phyloP scores from a whole-genome alignment of 768 basidiomycete genomes.

The Lactarius pseudohatsudake region DNA sequence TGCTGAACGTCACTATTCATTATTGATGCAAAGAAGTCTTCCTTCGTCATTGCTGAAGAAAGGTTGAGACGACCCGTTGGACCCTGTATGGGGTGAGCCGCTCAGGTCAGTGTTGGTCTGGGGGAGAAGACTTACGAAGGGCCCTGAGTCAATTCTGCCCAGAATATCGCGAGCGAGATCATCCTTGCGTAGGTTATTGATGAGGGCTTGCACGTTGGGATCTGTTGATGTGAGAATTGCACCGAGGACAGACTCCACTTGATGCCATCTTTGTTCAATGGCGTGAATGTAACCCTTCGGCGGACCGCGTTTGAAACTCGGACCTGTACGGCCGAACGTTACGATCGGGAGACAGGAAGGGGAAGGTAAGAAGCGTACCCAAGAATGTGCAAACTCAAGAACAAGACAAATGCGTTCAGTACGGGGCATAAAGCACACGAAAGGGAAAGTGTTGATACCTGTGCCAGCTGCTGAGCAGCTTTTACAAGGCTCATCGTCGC shows the following conservation, averaged over 20 bases:
- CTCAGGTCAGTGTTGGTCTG: constrained; percentile 10
- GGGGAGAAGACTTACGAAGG: constrained; percentile 51
- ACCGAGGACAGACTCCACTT: constrained; percentile 87
- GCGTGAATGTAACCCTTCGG: constrained; percentile 93
- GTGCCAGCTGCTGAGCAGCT: constrained; percentile 60
- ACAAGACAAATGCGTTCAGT: constrained; percentile 29
- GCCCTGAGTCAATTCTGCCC: constrained; percentile 72
- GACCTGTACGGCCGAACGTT: constrained; percentile 45
- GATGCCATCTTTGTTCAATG: constrained; percentile 89
- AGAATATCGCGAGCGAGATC: constrained; percentile 76
- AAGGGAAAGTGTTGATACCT: constrained; percentile 39
- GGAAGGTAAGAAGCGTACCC: constrained; percentile 39
- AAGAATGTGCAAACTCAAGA: constrained; percentile 63
- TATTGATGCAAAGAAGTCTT: constrained; percentile 77
- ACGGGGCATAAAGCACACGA: constrained; percentile 11
- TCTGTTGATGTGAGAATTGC: constrained; percentile 74
- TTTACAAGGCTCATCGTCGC: constrained; percentile 54
- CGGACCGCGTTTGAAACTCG: constrained; percentile 80
- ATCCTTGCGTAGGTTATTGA: constrained; percentile 67
- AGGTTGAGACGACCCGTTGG: constrained; percentile 65
- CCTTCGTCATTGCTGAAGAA: constrained; percentile 63
- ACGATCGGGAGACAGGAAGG: constrained; percentile 3
- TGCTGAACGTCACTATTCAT: constrained; percentile 53
- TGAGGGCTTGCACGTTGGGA: constrained; percentile 57
- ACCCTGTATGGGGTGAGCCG: constrained; percentile 45